Base-by-base conservation (phyloP, 805 yeast species). In the Candida oleophila region DNA sequence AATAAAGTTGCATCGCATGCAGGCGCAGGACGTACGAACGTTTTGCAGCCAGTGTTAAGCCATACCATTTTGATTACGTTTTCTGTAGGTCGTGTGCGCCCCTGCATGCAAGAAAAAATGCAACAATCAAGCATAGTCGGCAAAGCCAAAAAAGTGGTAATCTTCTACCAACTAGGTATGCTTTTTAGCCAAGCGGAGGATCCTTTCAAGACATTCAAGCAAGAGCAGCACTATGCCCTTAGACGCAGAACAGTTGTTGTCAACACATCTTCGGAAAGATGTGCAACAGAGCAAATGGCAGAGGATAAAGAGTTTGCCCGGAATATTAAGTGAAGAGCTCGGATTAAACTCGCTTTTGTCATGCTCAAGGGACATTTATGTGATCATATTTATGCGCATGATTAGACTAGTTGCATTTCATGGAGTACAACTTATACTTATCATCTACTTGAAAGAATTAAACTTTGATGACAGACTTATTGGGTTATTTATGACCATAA, bases 401-500 rank as follows among this genome's bases (percentile, higher is more conserved):
- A 47, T 71, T 21, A 54, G 78, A 43, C 56, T 68, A 38, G 51
- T 64, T 22, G 65, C 68, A 7, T 72, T 66, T 46, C 72, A 75
- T 22, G 74, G 68, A 2, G 61, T 68, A 3, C 61, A 71, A 12
- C 56, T 72, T 39, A 63, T 71, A 18, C 49, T 80, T 38, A 81
- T 76, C 2, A 57, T 74, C 38, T 80, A 67, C 50, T 64, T 80
- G 52, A 67, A 67, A 33, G 66, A 66, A 34, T 57, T 71, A 12
- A 75, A 73, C 3, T 61, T 78, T 19, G 50, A 59, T 9, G 80
- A 76, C 44, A 57, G 62, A n/a, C 45, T 55, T 40, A 75, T 76
- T 12, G 85, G 85, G 1, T 36, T 73, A 14, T 74, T 78, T 49
- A 69, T 80, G 71, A 69, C 83, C 0, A 43, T 70, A 9, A 76